Conservation (phyloP, 1,284 basidiomycete genomes). For the Sporisorium reilianum region DNA sequence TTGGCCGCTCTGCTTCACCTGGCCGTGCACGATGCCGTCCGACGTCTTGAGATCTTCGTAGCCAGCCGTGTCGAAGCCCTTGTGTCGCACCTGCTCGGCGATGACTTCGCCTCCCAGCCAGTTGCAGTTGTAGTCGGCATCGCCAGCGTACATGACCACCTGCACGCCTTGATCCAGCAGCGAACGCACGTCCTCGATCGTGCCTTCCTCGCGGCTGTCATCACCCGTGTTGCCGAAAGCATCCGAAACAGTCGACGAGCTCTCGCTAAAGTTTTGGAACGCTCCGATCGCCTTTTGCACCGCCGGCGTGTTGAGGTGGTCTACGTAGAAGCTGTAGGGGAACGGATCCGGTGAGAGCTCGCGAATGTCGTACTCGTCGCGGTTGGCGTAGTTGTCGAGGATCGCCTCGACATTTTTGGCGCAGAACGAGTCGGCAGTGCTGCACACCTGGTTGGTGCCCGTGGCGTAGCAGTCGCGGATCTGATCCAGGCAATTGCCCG, state of each 20-base stretch:
- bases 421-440: conserved; percentile 53
- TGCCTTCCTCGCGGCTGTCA: conserved; percentile 41
- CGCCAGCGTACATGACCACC: conserved; percentile 53
- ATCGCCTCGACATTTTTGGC: conserved; percentile 46
- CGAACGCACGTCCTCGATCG: conserved; percentile 44
- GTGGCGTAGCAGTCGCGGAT: conserved; percentile 49
- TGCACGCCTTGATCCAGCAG: conserved; percentile 48
- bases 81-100: conserved; percentile 39
- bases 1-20: conserved; percentile 51
- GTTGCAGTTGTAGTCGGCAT: conserved; percentile 62
- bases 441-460: conserved; percentile 46
- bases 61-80: conserved; percentile 43
- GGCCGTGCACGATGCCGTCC: conserved; percentile 34
- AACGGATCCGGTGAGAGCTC: conserved; percentile 57
- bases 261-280: conserved; percentile 55
- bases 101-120: conserved; percentile 48
- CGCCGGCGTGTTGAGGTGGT: conserved; percentile 49
- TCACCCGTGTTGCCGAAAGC: conserved; percentile 52
- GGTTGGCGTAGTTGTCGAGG: conserved; percentile 41
- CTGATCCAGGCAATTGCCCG: conserved; percentile 56
- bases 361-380: conserved; percentile 60
- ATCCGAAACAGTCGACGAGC: conserved; percentile 29
- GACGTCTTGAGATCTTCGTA: conserved; percentile 38
- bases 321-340: conserved; percentile 53
- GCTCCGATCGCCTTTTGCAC: conserved; percentile 55